Base-by-base conservation (phyloP, 2,329 filamentous ascomycete species). In the Fusarium sp. region DNA sequence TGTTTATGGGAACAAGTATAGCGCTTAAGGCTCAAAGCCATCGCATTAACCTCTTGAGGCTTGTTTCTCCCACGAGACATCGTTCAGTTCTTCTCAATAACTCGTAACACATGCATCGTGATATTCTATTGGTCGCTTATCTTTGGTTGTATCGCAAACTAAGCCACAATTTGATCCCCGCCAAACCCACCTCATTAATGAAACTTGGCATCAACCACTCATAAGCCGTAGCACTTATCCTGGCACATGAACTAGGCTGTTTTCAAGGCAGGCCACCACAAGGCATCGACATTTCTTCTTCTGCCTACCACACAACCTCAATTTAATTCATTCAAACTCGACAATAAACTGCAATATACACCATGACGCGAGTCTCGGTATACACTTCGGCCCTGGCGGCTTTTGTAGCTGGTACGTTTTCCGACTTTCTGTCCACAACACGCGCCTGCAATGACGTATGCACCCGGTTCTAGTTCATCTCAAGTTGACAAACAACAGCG, bases 401-500 rank as follows among this genome's bases (percentile, higher is more conserved):
- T 64, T 82, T 85, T 78, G 76, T 81, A 59, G 84, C 81, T 57
- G 83, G 85, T 86, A 80, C 72, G 85, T 84, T 60, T 33, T 37
- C 52, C 30, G 33, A 54, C 52, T 30, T 57, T 54, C n/a, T 61
- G 37, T 23, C 64, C 47, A 66, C 53, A 64, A 56, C 67, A 49
- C 64, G 38, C 62, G 60, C 38, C 56, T 40, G 33, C 64, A 64
- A 79, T 81, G 79, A 79, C 78, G 77, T 69, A 69, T 60, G 28
- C 44, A 21, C 38, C 30, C 37, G 56, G 56, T 43, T 53, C 42
- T 30, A 40, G n/a, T 61, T 44, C 28, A 65, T 28, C 49, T 37
- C 23, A 33, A 73, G 62, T 81, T 85, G 77, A 86, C 80, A 62
- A 52, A 57, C 52, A 69, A 56, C 60, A 94, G 93, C 92, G 64